Conservation (phyloP, 768 basidiomycete species). For the Symmetrospora coprosmae region DNA sequence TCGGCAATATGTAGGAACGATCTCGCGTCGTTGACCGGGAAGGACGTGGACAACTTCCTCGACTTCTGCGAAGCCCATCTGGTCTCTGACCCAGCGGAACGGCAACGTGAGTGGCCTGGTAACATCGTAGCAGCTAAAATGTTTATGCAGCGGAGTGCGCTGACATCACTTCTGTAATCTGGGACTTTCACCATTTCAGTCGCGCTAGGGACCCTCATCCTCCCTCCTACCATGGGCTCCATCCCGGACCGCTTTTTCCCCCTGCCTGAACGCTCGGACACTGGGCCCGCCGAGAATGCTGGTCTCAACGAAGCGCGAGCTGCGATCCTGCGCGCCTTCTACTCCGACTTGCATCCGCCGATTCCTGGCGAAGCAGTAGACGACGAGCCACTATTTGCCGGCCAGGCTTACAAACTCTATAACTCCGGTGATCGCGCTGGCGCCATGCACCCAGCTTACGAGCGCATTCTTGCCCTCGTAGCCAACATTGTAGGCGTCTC, state of each 20-base stretch:
- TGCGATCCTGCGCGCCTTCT: not conserved
- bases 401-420: constrained; percentile 2
- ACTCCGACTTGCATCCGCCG: not conserved
- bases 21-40: not conserved
- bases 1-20: not conserved
- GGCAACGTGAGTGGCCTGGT: not conserved
- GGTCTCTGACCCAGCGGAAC: not conserved
- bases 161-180: not conserved
- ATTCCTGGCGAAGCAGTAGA: constrained; percentile 8
- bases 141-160: too few species aligned
- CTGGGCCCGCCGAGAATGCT: not conserved
- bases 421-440: not conserved
- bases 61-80: not conserved
- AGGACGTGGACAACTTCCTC: constrained; percentile 7
- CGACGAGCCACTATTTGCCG: constrained; percentile 3
- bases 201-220: not conserved
- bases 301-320: not conserved
- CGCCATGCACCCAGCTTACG: not conserved
- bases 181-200: not conserved
- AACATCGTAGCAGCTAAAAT: not conserved
- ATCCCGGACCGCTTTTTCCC: constrained; percentile 2
- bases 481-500: not conserved
- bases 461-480: not conserved
- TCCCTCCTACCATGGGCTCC: not conserved
- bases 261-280: not conserved